Base-by-base conservation (phyloP, 2,329 filamentous ascomycete genomes). In the Drechslerella dactyloides region DNA sequence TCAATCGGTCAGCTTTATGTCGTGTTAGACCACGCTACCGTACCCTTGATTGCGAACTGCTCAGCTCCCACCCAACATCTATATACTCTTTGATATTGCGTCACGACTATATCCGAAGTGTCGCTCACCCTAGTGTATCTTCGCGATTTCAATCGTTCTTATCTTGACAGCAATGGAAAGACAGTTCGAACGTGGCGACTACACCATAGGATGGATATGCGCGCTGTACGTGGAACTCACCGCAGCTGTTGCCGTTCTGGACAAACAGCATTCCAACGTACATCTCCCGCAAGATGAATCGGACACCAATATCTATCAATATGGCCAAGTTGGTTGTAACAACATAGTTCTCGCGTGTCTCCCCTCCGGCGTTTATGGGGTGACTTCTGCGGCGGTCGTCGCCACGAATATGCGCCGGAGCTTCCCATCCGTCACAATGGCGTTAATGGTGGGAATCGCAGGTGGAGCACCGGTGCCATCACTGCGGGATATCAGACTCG, bases 331-430 rank as follows among this genome's bases (percentile, higher is more conserved):
- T 2, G 63, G 65, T 1, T 6, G 24, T 1, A 56, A 74, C 55
- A 75, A 75, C 40, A 52, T 76, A 13, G 73, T 75, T 19, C 63
- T 76, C 35, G 66, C 64, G n/a, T 70, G 65, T 6, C 60, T 76
- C 1, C 64, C 74, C 2, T 44, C 62, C n/a, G 73, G 74, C 3
- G 30, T 51, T 6, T 46, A 52, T 23, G 75, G 75, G 3, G 64
- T 53, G 8, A 58, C 17, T 1, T 62, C 73, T 21, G 74, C 75
- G 0, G 69, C 75, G 1, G 44, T 42, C 1, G 70, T 74, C 1
- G 73, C 75, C 5, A 58, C 7, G 15, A 56, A 65, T 10, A 75
- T 76, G 70, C 48, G 19, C 1, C 21, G n/a, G 8, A 74, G 61
- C 3, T 76, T 74, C 48, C 52, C 27, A 1, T 15, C 54, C 6